phyloP scores from a whole-genome alignment of 2,329 filamentous ascomycete species.

The Curvularia hawaiiensis region DNA sequence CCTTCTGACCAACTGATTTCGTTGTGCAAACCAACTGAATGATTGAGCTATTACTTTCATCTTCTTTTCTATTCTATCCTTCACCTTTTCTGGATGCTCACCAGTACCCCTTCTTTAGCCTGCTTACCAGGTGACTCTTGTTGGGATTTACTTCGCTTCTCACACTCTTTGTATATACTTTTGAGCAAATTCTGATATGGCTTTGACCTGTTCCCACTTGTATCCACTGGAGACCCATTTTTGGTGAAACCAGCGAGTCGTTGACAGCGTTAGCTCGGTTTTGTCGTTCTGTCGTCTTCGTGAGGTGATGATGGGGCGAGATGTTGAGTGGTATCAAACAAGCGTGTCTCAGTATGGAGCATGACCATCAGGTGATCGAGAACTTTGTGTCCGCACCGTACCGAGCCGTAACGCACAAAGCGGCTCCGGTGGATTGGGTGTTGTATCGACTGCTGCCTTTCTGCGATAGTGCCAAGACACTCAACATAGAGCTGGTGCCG shows the following conservation, averaged over 20 bases:
- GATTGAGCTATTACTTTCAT: conserved; percentile 2
- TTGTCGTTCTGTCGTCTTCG: not conserved
- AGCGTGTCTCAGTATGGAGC: not conserved
- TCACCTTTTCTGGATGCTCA: conserved; percentile 3
- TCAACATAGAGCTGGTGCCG: conserved; percentile 16
- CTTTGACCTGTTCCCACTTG: not conserved
- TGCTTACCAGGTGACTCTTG: conserved; percentile 11
- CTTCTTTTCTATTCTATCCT: conserved; percentile 7
- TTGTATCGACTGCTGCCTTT: conserved; percentile 15
- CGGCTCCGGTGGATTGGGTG: conserved; percentile 13
- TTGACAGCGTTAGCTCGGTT: not conserved
- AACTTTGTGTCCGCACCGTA: conserved; percentile 16
- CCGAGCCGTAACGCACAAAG: conserved; percentile 7
- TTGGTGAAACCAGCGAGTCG: not conserved
- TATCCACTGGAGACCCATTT: not conserved
- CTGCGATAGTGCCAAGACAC: conserved; percentile 12
- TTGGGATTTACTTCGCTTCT: conserved; percentile 21
- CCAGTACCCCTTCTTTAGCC: conserved; percentile 4
- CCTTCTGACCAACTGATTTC: conserved; percentile 11
- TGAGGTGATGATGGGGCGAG: not conserved
- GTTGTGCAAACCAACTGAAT: not conserved
- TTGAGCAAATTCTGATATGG: conserved; percentile 8
- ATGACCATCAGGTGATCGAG: conserved; percentile 6
- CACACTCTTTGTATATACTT: conserved; percentile 25
- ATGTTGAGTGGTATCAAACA: not conserved